phyloP scores from a whole-genome alignment of 2,329 filamentous ascomycete genomes.

The Aspergillus tubingensis region DNA sequence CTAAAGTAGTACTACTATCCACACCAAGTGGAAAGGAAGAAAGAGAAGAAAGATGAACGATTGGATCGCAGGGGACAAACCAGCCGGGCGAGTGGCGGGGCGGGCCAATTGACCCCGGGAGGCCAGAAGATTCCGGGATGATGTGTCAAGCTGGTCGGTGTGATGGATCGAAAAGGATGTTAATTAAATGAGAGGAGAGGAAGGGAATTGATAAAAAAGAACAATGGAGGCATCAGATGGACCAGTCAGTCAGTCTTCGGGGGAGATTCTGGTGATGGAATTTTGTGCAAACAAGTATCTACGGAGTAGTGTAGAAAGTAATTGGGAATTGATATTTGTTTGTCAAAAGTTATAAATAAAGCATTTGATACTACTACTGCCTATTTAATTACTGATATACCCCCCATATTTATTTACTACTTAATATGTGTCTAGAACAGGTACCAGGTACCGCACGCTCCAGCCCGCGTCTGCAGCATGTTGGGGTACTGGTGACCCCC shows the following conservation, averaged over 20 bases:
- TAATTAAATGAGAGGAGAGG: neutral
- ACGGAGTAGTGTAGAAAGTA: too few relatives aligned
- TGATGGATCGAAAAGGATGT: slow-evolving; percentile 4
- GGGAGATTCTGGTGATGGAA: neutral
- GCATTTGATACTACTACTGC: neutral
- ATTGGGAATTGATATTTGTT: too few relatives aligned
- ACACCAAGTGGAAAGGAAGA: neutral
- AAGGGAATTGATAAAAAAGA: too few relatives aligned
- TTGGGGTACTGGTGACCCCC: neutral
- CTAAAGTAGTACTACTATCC: neutral
- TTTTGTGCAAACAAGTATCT: too few relatives aligned
- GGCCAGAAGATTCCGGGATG: neutral
- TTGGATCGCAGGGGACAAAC: neutral
- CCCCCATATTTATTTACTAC: neutral
- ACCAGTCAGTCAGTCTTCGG: neutral
- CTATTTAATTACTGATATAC: neutral
- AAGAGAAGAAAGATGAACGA: neutral
- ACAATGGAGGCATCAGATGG: neutral
- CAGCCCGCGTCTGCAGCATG: neutral
- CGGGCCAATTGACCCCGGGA: neutral
- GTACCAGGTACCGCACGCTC: neutral
- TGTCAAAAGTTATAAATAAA: too few relatives aligned
- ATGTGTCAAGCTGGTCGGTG: slow-evolving; percentile 14
- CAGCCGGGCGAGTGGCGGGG: neutral
- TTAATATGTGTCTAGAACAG: neutral